Evolutionary conservation across 2,329 filamentous ascomycete genomes (phyloP).

Genomic region (Xylaria sp.): DNA sequence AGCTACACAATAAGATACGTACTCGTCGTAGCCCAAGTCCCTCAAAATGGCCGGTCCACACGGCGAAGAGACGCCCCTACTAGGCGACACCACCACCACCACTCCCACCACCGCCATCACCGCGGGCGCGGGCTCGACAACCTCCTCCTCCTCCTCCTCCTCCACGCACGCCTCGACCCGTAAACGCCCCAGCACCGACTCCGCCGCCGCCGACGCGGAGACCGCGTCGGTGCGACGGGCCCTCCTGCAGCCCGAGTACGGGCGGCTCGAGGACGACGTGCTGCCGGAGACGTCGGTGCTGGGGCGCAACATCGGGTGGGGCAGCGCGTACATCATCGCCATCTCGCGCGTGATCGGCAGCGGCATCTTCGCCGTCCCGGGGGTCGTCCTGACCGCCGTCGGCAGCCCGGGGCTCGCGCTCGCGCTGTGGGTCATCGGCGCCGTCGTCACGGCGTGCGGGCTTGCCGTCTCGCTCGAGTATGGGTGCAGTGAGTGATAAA

Average conservation of each 20-base stretch:
- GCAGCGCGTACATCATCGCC: conserved; percentile 66
- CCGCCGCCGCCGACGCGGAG: no score
- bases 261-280: conserved; percentile 58
- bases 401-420: conserved; percentile 69
- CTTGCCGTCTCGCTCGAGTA: conserved; percentile 67
- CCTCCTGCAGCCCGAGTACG: conserved; percentile 28
- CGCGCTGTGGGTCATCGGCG: conserved; percentile 64
- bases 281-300: conserved; percentile 60
- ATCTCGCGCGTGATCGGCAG: conserved; percentile 71
- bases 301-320: conserved; percentile 64
- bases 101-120: no score
- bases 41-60: conserved; percentile 16
- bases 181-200: conserved; percentile 15
- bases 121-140: not conserved
- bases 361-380: conserved; percentile 73
- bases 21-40: not conserved
- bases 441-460: conserved; percentile 62
- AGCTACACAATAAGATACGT: conserved; percentile 3
- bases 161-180: conserved; percentile 9
- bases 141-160: no score
- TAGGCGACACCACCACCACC: no score
- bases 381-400: conserved; percentile 65
- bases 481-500: no score
- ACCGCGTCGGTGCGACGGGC: no score
- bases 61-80: conserved; percentile 20